Evolutionary conservation across 805 yeast species (phyloP).

Genomic region (Metschnikowia lochheadii): DNA sequence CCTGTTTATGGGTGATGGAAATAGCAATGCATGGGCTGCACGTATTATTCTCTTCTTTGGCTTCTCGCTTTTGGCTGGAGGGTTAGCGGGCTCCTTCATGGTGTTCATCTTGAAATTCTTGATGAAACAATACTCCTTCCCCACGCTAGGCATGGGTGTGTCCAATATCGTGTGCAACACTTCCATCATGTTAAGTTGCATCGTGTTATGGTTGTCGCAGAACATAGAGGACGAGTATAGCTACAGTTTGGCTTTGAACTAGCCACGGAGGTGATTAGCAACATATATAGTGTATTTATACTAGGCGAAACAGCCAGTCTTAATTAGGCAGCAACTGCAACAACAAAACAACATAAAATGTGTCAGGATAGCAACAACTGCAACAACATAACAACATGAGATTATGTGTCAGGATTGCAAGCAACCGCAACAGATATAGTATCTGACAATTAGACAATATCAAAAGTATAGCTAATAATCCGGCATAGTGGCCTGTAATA

Average conservation of each 20-base stretch:
- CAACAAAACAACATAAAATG: too few species aligned
- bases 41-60: constrained; percentile 87
- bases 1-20: constrained; percentile 39
- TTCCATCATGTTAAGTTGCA: constrained; percentile 82
- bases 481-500: too few species aligned
- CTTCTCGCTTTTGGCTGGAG: constrained; percentile 89
- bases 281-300: constrained; percentile 2
- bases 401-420: too few species aligned
- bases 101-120: constrained; percentile 83
- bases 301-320: neutral
- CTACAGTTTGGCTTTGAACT: constrained; percentile 74
- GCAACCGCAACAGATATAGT: too few species aligned
- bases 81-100: constrained; percentile 86
- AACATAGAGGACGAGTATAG: constrained; percentile 95
- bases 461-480: too few species aligned
- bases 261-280: constrained; percentile 1
- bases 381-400: too few species aligned
- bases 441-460: too few species aligned
- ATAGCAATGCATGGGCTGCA: constrained; percentile 85
- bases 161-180: constrained; percentile 79
- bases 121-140: constrained; percentile 72
- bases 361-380: too few species aligned
- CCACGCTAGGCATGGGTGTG: constrained; percentile 92
- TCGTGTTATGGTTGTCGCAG: constrained; percentile 88
- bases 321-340: too few species aligned